phyloP scores from a whole-genome alignment of 768 basidiomycete species.

The Collybia sp. region DNA sequence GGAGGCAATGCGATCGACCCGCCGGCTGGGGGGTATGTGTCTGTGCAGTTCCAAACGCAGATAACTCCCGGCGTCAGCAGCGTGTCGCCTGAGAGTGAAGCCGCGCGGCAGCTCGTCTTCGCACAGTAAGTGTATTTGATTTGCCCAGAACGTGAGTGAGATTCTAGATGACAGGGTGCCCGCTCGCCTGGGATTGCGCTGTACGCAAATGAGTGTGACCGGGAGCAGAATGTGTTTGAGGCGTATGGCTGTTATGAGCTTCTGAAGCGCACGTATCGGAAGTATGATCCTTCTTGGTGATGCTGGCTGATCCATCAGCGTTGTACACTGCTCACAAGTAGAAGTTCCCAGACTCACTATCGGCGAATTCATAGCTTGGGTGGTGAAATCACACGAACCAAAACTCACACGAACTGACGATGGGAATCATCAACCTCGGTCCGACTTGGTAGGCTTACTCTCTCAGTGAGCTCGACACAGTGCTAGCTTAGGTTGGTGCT shows the following conservation, averaged over 20 bases:
- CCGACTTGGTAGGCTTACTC: no score
- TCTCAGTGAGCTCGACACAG: no score
- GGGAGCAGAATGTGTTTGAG: slow-evolving; percentile 29
- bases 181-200: slow-evolving; percentile 31
- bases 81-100: slow-evolving; percentile 17
- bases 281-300: slow-evolving; percentile 39
- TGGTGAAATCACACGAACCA: no score
- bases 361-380: background rate
- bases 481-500: no score
- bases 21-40: no score
- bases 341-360: no score
- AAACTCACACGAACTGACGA: no score
- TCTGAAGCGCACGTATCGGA: slow-evolving; percentile 30
- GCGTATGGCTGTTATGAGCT: slow-evolving; percentile 35
- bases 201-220: slow-evolving; percentile 36
- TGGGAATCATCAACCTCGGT: no score
- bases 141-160: background rate
- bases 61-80: slow-evolving; percentile 8
- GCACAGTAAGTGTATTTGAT: slow-evolving; percentile 20
- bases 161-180: slow-evolving; percentile 23
- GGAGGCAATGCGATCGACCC: no score
- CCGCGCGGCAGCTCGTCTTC: slow-evolving; percentile 20
- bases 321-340: background rate
- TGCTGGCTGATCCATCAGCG: slow-evolving; percentile 1
- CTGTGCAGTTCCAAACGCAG: no score